These are phyloP conservation scores for Globisporangium polare DNA, from an alignment of 352 stramenopile species.

Conservation along the genomic window DNA sequence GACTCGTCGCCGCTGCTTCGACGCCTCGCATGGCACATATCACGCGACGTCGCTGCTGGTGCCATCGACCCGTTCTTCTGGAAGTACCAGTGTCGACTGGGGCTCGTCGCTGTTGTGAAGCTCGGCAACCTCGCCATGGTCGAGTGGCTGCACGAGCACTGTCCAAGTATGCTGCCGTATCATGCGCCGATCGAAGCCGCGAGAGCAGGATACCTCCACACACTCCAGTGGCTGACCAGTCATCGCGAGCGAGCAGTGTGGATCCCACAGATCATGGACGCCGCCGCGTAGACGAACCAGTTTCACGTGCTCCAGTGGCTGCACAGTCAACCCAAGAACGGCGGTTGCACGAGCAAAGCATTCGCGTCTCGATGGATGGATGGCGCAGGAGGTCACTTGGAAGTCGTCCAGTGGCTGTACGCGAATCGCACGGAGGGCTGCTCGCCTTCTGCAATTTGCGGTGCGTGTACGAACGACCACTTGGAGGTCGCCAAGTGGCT, in stretches of 20 bases:
- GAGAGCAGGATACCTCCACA: not conserved
- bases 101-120: not conserved
- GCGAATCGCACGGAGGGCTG: not conserved
- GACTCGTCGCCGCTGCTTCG: too few relatives aligned
- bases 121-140: not conserved
- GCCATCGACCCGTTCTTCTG: not conserved
- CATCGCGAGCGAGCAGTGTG: not conserved
- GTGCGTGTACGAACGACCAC: not conserved
- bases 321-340: not conserved
- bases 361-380: not conserved
- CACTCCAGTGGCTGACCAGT: not conserved
- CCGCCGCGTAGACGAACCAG: not conserved
- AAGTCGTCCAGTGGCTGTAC: not conserved
- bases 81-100: not conserved
- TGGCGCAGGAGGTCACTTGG: not conserved
- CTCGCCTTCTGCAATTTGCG: not conserved
- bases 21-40: too few relatives aligned
- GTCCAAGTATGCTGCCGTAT: not conserved
- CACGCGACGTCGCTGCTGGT: too few relatives aligned
- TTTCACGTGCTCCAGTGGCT: not conserved
- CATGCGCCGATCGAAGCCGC: not conserved
- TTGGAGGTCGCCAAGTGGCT: conserved; percentile 3
- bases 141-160: not conserved
- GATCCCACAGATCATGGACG: not conserved
- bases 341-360: not conserved